phyloP scores from a whole-genome alignment of 2,329 filamentous ascomycete genomes.

The Colletotrichum sansevieriae region DNA sequence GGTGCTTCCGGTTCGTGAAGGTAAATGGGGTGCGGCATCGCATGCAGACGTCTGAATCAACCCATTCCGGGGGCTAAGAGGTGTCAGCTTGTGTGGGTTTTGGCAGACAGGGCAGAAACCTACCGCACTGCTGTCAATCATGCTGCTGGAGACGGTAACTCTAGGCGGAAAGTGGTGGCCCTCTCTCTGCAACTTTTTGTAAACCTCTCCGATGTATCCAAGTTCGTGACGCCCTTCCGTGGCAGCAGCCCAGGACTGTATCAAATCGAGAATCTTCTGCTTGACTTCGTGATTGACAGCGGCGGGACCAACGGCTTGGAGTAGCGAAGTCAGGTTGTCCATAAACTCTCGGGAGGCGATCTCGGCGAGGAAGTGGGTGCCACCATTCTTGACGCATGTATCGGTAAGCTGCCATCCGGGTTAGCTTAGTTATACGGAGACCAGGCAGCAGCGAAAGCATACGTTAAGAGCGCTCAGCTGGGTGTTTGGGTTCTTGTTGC shows the following conservation, averaged over 20 bases:
- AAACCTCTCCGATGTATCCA: constrained; percentile 89
- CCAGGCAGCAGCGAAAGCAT: constrained; percentile 44
- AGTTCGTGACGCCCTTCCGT: constrained; percentile 88
- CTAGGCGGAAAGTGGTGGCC: constrained; percentile 92
- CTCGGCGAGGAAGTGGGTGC: constrained; percentile 92
- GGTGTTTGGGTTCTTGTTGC: constrained; percentile 97
- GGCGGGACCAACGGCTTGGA: constrained; percentile 81
- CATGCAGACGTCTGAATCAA: constrained; percentile 98
- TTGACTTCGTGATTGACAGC: constrained; percentile 89
- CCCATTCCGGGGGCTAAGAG: constrained; percentile 90
- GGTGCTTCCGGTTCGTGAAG: constrained; percentile 98
- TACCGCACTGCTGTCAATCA: constrained; percentile 97
- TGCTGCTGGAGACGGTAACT: constrained; percentile 89
- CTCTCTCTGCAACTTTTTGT: constrained; percentile 83
- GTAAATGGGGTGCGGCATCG: constrained; percentile 95
- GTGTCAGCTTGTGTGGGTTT: constrained; percentile 3
- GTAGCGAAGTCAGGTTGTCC: constrained; percentile 92
- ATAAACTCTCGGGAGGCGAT: constrained; percentile 98
- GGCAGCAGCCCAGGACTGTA: constrained; percentile 93
- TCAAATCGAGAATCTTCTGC: constrained; percentile 89
- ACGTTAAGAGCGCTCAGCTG: constrained; percentile 96
- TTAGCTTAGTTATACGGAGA: constrained; percentile 43
- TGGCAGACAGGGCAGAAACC: constrained; percentile 52
- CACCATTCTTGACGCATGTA: constrained; percentile 98
- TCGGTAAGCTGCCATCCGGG: constrained; percentile 81